Evolutionary conservation across 2,329 filamentous ascomycete species (phyloP), one percentile per base, ranked within the genome.

Genomic region (Catunica adiposa): DNA sequence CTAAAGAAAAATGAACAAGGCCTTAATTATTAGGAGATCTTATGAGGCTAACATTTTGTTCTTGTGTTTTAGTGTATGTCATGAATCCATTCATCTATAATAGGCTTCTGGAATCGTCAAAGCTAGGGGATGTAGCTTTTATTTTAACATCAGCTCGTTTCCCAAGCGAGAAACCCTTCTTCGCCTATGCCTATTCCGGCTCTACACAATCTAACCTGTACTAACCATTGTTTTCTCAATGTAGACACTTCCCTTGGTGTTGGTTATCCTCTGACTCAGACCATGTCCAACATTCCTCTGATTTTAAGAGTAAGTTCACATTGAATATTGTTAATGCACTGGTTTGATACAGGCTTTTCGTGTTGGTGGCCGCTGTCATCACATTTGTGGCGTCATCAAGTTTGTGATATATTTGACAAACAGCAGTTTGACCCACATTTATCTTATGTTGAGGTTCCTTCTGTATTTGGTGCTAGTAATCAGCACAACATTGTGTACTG

Each of bases 241-340:
- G 4, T 9, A 63, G 61, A 62, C 56, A 34, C 60, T 9, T 60
- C 61, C 20, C 61, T 64, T 58, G 64, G 63, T 38, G 58, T 63
- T 38, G 65, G 65, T 26, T 64, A 63, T 44, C 52, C 58, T 14
- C 50, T 64, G 3, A 56, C 59, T 6, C 60, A 61, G 14, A 62
- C 63, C 2, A n/a, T 59, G 37, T 57, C 57, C 1, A 66, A 67
- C 52, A 53, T 63, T 5, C 38, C 59, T 5, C 23, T 60, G 44
- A 61, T 64, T 54, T 52, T 60, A 7, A 56, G 44, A 60, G 59
- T 58, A 55, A 56, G 57, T 58, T n/a, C n/a, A n/a, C n/a, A n/a
- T n/a, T n/a, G n/a, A n/a, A n/a, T n/a, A n/a, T n/a, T n/a, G n/a
- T n/a, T n/a, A n/a, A n/a, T n/a, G n/a, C n/a, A n/a, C n/a, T n/a